Evolutionary conservation across 2,329 filamentous ascomycete species (phyloP), one percentile per base, ranked within the genome.

Genomic region (Cadophora sp.): DNA sequence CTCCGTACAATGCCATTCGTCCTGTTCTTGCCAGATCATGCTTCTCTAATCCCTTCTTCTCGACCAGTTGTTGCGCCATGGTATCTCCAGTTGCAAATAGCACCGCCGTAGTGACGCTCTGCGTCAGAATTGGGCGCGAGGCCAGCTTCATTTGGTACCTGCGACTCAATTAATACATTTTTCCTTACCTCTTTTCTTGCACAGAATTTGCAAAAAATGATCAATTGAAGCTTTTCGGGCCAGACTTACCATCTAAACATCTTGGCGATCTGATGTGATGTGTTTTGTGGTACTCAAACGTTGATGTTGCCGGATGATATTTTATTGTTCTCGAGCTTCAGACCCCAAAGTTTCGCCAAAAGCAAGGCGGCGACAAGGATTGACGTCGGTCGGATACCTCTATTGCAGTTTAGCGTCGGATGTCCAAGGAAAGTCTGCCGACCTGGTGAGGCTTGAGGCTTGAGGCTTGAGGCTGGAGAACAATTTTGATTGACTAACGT

Each of bases 71-170:
- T 81, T 99, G 96, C 46, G 96, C 93, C 73, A 97, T 90, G 69
- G 91, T 85, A 82, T 99, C 96, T 76, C 96, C 96, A 16, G 94
- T 92, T 68, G 92, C 94, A 79, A 98, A 99, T 71, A 99, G 90
- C 68, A 98, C 87, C 60, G 93, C 92, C 48, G 95, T 97, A 66
- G 94, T 97, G 75, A 97, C 83, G 79, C 91, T 92, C 84, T 97
- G 93, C 12, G 95, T 98, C 77, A 97, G 88, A 75, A 98, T 84
- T 69, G 95, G 95, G 77, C 92, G 88, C 76, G 89, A 87, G 75
- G 91, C 90, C 79, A 97, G 85, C 80, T 89, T 92, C 77, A 88
- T 85, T 82, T 97, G 93, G 83, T 98, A 98, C 94, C 94, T 92
- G 75, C 48, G 65, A 53, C 65, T 66, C 16, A 22, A 34, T 64